Conservation (phyloP, 148 eudicot genomes). For the Hydrangea macrophylla region DNA sequence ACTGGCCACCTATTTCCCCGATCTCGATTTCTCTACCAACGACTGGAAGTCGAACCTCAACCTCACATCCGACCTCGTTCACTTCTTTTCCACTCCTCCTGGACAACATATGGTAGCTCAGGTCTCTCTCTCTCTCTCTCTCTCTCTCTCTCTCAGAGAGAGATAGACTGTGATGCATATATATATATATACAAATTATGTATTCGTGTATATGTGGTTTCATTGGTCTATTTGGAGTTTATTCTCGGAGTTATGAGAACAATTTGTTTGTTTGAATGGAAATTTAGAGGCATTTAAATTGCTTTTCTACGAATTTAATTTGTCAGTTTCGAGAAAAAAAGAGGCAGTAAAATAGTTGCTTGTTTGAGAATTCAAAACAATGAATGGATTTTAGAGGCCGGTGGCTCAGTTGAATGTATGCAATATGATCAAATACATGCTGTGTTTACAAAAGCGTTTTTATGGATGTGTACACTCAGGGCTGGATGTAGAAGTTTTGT, state of each 20-base stretch:
- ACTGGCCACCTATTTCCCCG: slow-evolving; percentile 61
- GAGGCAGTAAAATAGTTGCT: no score
- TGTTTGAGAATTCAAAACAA: no score
- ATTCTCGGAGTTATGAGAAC: background rate
- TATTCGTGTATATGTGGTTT: background rate
- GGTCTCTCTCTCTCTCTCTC: slow-evolving; percentile 31
- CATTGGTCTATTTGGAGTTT: background rate
- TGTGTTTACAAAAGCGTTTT: no score
- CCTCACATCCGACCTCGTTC: slow-evolving; percentile 52
- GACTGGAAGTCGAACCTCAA: slow-evolving; percentile 38
- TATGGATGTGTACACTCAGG: no score
- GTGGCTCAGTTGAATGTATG: background rate
- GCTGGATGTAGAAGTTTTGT: no score
- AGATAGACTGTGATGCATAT: background rate
- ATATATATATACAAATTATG: background rate
- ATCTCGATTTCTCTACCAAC: slow-evolving; percentile 34
- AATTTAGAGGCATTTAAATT: background rate
- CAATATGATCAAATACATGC: background rate
- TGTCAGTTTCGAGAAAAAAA: no score
- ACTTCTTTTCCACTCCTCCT: slow-evolving; percentile 62
- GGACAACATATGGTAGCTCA: slow-evolving; percentile 51
- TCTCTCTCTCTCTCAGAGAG: background rate
- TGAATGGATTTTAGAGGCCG: background rate
- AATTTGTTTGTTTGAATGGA: background rate
- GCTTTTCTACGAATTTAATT: background rate